phyloP scores from a whole-genome alignment of 2,329 filamentous ascomycete genomes.

The Ophiostoma ips region DNA sequence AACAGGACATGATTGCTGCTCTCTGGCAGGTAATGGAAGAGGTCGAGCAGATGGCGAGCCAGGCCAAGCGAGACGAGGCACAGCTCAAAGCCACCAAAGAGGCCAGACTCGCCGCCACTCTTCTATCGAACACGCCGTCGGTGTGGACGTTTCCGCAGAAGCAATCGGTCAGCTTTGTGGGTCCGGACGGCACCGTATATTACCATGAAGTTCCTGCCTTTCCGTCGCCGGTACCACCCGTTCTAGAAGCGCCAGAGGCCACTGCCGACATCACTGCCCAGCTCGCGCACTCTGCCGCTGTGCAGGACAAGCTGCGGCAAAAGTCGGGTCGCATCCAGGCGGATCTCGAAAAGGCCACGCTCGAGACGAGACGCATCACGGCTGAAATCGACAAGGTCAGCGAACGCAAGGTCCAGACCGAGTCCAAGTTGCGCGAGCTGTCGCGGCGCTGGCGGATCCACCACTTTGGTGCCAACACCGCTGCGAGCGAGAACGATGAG shows the following conservation, averaged over 20 bases:
- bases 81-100: not conserved
- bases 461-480: not conserved
- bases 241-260: too few relatives aligned
- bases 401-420: not conserved
- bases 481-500: not conserved
- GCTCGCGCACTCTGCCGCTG: not conserved
- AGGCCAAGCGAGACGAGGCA: not conserved
- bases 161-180: not conserved
- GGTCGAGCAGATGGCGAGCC: not conserved
- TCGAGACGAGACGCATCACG: not conserved
- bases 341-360: not conserved
- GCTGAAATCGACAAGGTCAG: not conserved
- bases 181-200: not conserved
- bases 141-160: not conserved
- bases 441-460: constrained; percentile 5
- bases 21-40: not conserved
- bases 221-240: not conserved
- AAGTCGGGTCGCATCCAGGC: not conserved
- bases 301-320: not conserved
- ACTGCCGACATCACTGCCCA: not conserved
- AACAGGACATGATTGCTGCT: not conserved
- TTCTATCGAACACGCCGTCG: too few relatives aligned
- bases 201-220: not conserved
- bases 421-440: constrained; percentile 1
- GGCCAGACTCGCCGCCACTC: not conserved